Conservation (phyloP, 208 protist species). For the Phytomonas francai region DNA sequence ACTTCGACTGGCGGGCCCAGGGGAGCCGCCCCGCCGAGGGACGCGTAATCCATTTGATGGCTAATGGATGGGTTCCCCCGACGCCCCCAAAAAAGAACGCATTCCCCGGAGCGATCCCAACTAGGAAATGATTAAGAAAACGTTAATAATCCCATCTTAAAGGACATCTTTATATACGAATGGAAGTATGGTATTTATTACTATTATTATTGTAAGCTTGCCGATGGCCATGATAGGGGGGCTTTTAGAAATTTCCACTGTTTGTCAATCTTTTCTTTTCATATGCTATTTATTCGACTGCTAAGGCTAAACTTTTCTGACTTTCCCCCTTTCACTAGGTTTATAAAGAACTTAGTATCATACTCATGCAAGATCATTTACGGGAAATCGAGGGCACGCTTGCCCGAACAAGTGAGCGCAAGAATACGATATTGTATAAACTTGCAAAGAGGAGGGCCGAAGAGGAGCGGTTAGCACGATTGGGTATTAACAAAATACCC, state of each 20-base stretch:
- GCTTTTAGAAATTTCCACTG: neutral
- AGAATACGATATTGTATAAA: conserved; percentile 81
- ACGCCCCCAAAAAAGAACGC: no score
- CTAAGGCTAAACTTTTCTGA: neutral
- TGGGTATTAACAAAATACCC: conserved; percentile 54
- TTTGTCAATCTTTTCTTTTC: conserved; percentile 1
- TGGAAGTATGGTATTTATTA: no score
- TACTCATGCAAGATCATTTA: conserved; percentile 66
- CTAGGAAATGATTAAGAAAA: no score
- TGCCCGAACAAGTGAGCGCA: conserved; percentile 63
- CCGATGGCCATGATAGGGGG: neutral
- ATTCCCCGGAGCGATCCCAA: no score
- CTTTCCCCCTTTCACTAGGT: conserved; percentile 3
- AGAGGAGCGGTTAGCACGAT: conserved; percentile 42
- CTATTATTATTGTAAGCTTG: no score
- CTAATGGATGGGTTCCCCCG: no score
- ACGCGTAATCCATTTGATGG: no score
- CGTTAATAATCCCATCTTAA: no score
- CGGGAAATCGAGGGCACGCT: conserved; percentile 81
- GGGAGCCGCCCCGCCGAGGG: no score
- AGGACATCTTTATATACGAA: no score
- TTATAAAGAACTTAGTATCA: conserved; percentile 7
- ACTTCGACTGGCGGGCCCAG: no score
- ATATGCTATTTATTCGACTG: neutral
- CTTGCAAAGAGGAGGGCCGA: conserved; percentile 44